phyloP scores from a whole-genome alignment of 148 eudicot genomes.

The Vaccinium myrtillus region DNA sequence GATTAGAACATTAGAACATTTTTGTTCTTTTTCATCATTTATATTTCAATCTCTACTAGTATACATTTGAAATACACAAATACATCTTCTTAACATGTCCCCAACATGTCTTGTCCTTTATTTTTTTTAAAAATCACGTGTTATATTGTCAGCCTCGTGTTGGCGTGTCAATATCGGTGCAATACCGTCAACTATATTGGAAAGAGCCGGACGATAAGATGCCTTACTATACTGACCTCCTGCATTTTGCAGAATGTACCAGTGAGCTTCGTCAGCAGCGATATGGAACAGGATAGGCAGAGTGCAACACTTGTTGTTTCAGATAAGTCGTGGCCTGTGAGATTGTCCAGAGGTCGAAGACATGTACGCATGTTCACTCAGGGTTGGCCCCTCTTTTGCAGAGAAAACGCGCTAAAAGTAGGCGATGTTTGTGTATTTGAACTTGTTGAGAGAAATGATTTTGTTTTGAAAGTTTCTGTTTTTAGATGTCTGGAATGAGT shows the following conservation, averaged over 20 bases:
- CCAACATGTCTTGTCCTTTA: not conserved
- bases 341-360: not conserved
- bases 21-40: not conserved
- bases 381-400: constrained; percentile 1
- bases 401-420: not conserved
- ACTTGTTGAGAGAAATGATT: not conserved
- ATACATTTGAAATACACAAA: not conserved
- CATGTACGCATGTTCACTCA: not conserved
- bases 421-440: constrained; percentile 5
- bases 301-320: not conserved
- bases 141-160: too few species aligned
- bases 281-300: not conserved
- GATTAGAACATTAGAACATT: not conserved
- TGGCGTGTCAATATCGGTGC: not conserved
- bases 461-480: not conserved
- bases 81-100: not conserved
- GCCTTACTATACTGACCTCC: not conserved
- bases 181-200: not conserved
- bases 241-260: constrained; percentile 14
- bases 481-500: not conserved
- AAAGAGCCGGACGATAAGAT: not conserved
- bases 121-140: not conserved
- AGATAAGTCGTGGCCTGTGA: constrained; percentile 4
- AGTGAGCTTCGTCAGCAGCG: not conserved
- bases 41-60: not conserved